Evolutionary conservation across 192 early-diverging fungal genomes (phyloP).

Genomic region (Coemansia sp.): DNA sequence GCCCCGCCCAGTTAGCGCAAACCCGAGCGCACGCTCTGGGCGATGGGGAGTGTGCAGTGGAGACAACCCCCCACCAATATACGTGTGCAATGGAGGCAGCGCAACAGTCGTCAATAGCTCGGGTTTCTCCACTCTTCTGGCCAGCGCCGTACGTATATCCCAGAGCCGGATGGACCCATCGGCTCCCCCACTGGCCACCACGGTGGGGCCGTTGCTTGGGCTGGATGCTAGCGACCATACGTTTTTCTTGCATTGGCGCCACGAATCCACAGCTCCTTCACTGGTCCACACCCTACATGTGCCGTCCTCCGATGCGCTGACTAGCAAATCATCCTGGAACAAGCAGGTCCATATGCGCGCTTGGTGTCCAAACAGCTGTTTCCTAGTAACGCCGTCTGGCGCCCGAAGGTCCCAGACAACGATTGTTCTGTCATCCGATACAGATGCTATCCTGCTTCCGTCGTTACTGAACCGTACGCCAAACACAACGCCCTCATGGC

Average conservation of each 20-base stretch:
- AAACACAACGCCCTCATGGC: constrained; percentile 72
- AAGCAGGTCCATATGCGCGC: constrained; percentile 80
- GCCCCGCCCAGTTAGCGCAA: constrained; percentile 40
- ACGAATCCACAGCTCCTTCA: neutral
- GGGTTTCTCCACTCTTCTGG: neutral
- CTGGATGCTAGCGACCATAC: constrained; percentile 77
- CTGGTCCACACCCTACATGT: constrained; percentile 7
- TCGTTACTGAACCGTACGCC: constrained; percentile 66
- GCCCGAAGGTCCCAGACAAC: constrained; percentile 61
- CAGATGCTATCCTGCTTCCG: constrained; percentile 61
- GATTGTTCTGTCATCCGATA: constrained; percentile 83
- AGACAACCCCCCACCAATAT: too few species aligned
- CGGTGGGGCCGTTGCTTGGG: constrained; percentile 25
- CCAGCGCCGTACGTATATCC: constrained; percentile 10
- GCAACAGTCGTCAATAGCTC: neutral
- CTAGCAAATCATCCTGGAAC: constrained; percentile 55
- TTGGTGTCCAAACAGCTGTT: constrained; percentile 66
- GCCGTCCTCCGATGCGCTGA: constrained; percentile 65
- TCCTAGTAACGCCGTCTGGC: neutral
- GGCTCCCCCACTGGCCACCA: constrained; percentile 75
- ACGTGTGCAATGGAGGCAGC: neutral
- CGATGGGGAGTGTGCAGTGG: neutral
- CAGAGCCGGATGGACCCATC: constrained; percentile 80
- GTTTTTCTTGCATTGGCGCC: constrained; percentile 69
- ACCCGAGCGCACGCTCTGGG: constrained; percentile 53